A percentile compares a stretch with the other conserved stretches of the same genome.
Conservation (phyloP, 768 basidiomycete species). For the Hortiboletus flavorubellus region DNA sequence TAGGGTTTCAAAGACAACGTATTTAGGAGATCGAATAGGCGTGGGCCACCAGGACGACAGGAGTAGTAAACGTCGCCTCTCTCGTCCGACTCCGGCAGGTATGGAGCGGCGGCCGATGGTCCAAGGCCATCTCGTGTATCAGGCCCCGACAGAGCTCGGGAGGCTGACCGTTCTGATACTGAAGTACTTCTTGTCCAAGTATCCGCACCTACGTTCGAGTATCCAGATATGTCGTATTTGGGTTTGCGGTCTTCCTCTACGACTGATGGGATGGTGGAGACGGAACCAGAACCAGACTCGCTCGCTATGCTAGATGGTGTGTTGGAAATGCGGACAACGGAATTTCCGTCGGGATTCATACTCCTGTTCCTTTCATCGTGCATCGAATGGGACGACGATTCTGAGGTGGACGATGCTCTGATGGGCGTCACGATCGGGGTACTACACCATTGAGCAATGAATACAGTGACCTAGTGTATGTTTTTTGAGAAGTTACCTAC, state of each 20-base stretch:
- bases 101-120: conserved; percentile 50
- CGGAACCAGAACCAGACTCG: conserved; percentile 1
- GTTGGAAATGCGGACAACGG: conserved; percentile 3
- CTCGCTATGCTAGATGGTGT: conserved; percentile 12
- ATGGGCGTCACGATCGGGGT: not conserved
- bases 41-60: conserved; percentile 63
- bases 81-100: conserved; percentile 45
- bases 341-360: conserved; percentile 4
- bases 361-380: not conserved
- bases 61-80: conserved; percentile 52
- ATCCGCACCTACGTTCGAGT: not conserved
- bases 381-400: not conserved
- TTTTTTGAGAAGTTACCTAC: conserved; percentile 10
- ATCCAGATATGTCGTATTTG: conserved; percentile 10
- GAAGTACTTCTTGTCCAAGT: conserved; percentile 3
- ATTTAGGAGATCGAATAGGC: conserved; percentile 61
- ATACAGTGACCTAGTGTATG: not conserved
- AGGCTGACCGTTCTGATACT: conserved; percentile 9
- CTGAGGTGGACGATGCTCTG: conserved; percentile 5
- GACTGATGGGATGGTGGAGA: conserved; percentile 2
- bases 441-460: conserved; percentile 2
- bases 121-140: conserved; percentile 43
- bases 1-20: conserved; percentile 57
- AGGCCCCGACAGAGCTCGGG: conserved; percentile 23
- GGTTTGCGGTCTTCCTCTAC: conserved; percentile 25